Evolutionary conservation across 1,139 yeast species (phyloP).

Genomic region (Lodderomyces jiufengensis): DNA sequence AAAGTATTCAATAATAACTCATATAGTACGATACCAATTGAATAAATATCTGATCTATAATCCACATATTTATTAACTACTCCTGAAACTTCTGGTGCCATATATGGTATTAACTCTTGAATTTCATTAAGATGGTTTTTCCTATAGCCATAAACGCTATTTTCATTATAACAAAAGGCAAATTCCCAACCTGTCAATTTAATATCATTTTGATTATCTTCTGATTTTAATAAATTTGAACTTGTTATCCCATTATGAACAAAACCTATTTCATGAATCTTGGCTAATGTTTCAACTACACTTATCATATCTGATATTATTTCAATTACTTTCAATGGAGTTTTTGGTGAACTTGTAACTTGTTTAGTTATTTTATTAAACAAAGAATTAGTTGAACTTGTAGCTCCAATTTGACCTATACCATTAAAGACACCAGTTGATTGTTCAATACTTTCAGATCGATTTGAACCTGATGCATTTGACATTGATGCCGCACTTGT

Average conservation of each 20-base stretch:
- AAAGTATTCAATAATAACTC: slow-evolving; percentile 45
- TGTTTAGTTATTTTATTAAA: slow-evolving; percentile 9
- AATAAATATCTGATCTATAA: slow-evolving; percentile 49
- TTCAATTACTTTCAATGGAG: slow-evolving; percentile 23
- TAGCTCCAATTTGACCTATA: slow-evolving; percentile 1
- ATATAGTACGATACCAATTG: slow-evolving; percentile 49
- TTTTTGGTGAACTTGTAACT: slow-evolving; percentile 17
- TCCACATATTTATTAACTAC: slow-evolving; percentile 41
- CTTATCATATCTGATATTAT: slow-evolving; percentile 32
- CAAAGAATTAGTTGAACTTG: slow-evolving; percentile 7
- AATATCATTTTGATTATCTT: slow-evolving; percentile 24
- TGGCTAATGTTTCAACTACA: slow-evolving; percentile 32
- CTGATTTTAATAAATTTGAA: slow-evolving; percentile 31
- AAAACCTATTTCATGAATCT: slow-evolving; percentile 41
- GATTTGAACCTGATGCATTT: slow-evolving; percentile 6
- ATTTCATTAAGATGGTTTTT: slow-evolving; percentile 26
- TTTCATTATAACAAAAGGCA: slow-evolving; percentile 45
- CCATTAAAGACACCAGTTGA: slow-evolving; percentile 6
- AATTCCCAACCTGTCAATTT: slow-evolving; percentile 52
- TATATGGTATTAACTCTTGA: slow-evolving; percentile 43
- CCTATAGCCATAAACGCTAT: slow-evolving; percentile 33
- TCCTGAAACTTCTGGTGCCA: slow-evolving; percentile 52
- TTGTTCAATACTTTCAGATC: slow-evolving; percentile 5
- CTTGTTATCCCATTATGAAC: slow-evolving; percentile 51
- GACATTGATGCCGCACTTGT: slow-evolving; percentile 3